Percentiles rank a stretch among this genome's conserved stretches.
phyloP scores from a whole-genome alignment of 2,329 filamentous ascomycete species.

The Neofusicoccum laricinum region DNA sequence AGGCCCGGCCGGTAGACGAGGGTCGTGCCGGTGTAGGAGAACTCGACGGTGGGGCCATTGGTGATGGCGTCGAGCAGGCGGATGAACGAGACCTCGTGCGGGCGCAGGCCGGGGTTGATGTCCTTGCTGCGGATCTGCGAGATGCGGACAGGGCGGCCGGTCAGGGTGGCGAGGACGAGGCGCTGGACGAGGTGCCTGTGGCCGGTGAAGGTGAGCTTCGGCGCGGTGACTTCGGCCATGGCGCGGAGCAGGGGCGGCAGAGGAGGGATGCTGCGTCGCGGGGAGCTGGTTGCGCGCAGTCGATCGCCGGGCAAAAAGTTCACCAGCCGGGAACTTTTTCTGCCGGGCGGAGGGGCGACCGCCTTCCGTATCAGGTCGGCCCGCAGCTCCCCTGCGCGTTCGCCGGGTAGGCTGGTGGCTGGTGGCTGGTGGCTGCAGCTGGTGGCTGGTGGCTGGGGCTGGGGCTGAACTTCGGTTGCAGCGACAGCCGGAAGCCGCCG shows the following conservation, averaged over 20 bases:
- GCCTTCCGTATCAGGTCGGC: background rate
- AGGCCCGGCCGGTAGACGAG: conserved; percentile 89
- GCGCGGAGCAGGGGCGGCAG: background rate
- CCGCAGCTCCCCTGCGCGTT: background rate
- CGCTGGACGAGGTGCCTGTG: conserved; percentile 81
- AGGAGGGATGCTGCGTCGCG: background rate
- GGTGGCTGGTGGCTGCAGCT: background rate
- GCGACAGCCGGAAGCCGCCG: background rate
- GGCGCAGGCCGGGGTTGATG: conserved; percentile 82
- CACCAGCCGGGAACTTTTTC: background rate
- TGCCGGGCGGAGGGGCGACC: background rate
- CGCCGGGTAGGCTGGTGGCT: conserved; percentile 1
- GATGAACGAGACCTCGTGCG: conserved; percentile 92
- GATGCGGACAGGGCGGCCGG: conserved; percentile 84
- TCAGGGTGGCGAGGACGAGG: conserved; percentile 85
- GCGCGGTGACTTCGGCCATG: conserved; percentile 29
- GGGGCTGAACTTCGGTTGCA: background rate
- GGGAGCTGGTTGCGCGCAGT: background rate
- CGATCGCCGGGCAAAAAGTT: conserved; percentile 5
- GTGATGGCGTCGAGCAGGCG: conserved; percentile 92
- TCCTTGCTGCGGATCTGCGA: conserved; percentile 86
- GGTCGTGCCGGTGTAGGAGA: conserved; percentile 93
- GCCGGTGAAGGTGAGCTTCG: conserved; percentile 71
- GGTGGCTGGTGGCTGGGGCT: background rate
- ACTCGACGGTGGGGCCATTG: conserved; percentile 92